These are phyloP conservation scores for Singerocomus inundabilis DNA, from an alignment of 1,284 basidiomycete species.

Conservation along the genomic window DNA sequence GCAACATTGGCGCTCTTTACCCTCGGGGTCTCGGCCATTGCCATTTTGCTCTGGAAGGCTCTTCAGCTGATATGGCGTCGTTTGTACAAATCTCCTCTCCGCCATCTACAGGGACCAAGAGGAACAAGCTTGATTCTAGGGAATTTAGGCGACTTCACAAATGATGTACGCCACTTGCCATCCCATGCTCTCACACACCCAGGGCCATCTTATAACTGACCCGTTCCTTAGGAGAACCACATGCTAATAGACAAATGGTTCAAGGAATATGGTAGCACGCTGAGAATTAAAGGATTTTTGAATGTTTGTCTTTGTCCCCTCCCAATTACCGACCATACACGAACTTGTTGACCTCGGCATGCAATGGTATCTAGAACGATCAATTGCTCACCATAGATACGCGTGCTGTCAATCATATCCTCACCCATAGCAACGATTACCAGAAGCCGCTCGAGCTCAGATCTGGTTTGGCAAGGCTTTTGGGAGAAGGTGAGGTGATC, in stretches of 20 bases:
- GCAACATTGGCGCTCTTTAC: not conserved
- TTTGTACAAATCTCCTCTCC: constrained; percentile 2
- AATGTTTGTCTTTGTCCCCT: not conserved
- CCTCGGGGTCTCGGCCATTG: not conserved
- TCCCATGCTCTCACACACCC: not conserved
- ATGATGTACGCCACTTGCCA: constrained; percentile 7
- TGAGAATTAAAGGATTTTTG: constrained; percentile 42
- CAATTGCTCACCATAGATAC: constrained; percentile 34
- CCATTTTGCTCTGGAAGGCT: constrained; percentile 3
- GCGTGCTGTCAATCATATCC: constrained; percentile 38
- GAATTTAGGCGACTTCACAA: constrained; percentile 2
- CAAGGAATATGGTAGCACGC: constrained; percentile 48
- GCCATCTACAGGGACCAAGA: constrained; percentile 11
- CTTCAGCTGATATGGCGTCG: not conserved
- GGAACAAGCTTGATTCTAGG: constrained; percentile 8
- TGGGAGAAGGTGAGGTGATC: constrained; percentile 30
- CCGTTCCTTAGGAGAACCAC: constrained; percentile 3
- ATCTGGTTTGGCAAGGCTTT: constrained; percentile 18
- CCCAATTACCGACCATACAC: not conserved
- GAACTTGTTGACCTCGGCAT: not conserved
- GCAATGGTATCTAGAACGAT: constrained; percentile 11
- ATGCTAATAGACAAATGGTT: constrained; percentile 40
- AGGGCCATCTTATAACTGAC: not conserved
- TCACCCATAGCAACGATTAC: constrained; percentile 36
- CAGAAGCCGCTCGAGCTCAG: constrained; percentile 33